Conservation (phyloP, 495 filamentous ascomycete species). For the Glarea lozoyensis region DNA sequence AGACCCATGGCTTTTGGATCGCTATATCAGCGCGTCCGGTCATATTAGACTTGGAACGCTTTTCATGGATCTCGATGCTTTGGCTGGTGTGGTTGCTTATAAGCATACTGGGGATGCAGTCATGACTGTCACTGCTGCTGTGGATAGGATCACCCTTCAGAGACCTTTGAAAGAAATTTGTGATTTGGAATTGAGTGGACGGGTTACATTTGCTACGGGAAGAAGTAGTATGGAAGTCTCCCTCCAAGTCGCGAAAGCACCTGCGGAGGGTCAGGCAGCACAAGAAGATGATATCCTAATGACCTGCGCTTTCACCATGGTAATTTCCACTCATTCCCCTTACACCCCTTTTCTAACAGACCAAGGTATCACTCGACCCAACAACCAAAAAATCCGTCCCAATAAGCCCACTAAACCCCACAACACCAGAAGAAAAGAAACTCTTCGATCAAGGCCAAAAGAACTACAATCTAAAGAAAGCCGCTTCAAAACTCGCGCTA, state of each 20-base stretch:
- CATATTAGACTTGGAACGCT: constrained; percentile 52
- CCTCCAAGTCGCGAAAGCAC: constrained; percentile 59
- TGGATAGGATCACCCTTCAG: constrained; percentile 71
- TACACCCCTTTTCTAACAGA: not conserved
- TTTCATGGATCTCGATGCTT: constrained; percentile 76
- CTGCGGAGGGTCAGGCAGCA: constrained; percentile 44
- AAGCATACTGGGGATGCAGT: constrained; percentile 72
- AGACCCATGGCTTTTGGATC: constrained; percentile 33
- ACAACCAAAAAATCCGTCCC: constrained; percentile 54
- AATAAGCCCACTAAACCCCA: constrained; percentile 45
- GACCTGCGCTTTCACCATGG: constrained; percentile 80
- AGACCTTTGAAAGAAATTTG: constrained; percentile 68
- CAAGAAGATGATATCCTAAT: constrained; percentile 62
- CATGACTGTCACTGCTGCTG: constrained; percentile 73
- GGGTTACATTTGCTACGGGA: constrained; percentile 74
- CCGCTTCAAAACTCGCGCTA: constrained; percentile 50
- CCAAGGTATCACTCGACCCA: constrained; percentile 59
- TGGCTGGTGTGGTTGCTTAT: constrained; percentile 73
- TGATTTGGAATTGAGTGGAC: constrained; percentile 70
- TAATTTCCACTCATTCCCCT: constrained; percentile 5
- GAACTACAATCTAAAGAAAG: constrained; percentile 68
- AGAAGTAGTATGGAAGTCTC: constrained; percentile 76
- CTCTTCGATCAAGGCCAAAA: constrained; percentile 62
- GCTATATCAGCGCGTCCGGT: constrained; percentile 35
- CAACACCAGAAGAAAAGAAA: constrained; percentile 61